Conservation (phyloP, 352 stramenopile genomes). For the Pythium chondricola region DNA sequence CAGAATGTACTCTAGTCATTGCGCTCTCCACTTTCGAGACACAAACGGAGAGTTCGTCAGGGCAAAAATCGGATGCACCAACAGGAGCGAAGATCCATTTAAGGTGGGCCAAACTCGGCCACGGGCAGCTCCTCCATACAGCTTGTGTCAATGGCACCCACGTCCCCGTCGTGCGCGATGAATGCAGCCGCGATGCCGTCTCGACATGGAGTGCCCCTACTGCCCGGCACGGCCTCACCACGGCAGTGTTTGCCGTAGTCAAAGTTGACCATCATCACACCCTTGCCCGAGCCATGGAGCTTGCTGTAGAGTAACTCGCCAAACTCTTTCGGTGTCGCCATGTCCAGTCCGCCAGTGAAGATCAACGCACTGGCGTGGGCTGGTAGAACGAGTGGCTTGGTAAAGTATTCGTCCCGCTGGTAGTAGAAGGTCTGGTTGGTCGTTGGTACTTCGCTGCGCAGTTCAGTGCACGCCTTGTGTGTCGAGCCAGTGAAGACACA, state of each 20-base stretch:
- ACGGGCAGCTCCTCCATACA: conserved; percentile 12
- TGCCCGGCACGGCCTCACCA: conserved; percentile 5
- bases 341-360: conserved; percentile 22
- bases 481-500: conserved; percentile 15
- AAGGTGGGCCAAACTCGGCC: conserved; percentile 6
- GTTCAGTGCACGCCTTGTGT: conserved; percentile 6
- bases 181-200: conserved; percentile 16
- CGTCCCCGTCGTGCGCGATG: conserved; percentile 16
- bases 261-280: conserved; percentile 21
- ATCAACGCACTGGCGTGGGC: conserved; percentile 19
- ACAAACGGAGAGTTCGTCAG: too few species aligned
- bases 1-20: too few species aligned
- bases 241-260: conserved; percentile 17
- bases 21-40: too few species aligned
- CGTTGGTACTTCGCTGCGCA: conserved; percentile 1
- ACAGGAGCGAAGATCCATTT: too few species aligned
- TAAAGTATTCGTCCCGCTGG: conserved; percentile 15
- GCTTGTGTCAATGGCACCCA: conserved; percentile 6
- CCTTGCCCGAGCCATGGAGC: conserved; percentile 9
- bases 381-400: conserved; percentile 10
- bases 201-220: conserved; percentile 7
- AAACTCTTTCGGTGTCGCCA: conserved; percentile 21
- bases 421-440: conserved; percentile 14
- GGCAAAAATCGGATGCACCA: too few species aligned
- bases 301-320: conserved; percentile 17